Percentiles rank a stretch among this genome's conserved stretches.
These are phyloP conservation scores for Scheffersomyces stambukii DNA, from an alignment of 1,139 yeast genomes.

Conservation along the genomic window DNA sequence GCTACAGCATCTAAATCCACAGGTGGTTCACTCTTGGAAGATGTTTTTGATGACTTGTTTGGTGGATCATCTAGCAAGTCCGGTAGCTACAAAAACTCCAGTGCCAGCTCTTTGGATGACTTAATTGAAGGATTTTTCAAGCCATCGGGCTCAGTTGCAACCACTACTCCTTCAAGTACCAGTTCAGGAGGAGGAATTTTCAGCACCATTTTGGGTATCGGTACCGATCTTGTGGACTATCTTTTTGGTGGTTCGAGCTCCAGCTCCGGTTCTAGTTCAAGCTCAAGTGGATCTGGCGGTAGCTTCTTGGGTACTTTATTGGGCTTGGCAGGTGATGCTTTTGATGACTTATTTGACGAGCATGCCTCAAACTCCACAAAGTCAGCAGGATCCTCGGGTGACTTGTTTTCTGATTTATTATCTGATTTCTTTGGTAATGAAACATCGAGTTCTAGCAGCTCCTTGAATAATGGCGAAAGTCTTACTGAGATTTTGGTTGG, in stretches of 20 bases:
- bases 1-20: slow-evolving; percentile 9
- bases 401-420: slow-evolving; percentile 9
- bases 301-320: slow-evolving; percentile 4
- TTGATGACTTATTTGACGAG: slow-evolving; percentile 14
- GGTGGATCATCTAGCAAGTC: slow-evolving; percentile 10
- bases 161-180: slow-evolving; percentile 11
- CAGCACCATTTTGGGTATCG: slow-evolving; percentile 7
- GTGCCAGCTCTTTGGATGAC: slow-evolving; percentile 10
- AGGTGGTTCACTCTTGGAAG: slow-evolving; percentile 13
- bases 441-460: too few relatives aligned
- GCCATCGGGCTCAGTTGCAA: slow-evolving; percentile 7
- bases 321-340: slow-evolving; percentile 9
- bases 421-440: too few relatives aligned
- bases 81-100: slow-evolving; percentile 12
- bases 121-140: slow-evolving; percentile 14
- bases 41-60: slow-evolving; percentile 15
- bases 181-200: slow-evolving; percentile 10
- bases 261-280: too few relatives aligned
- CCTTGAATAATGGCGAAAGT: too few relatives aligned
- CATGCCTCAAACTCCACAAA: slow-evolving; percentile 9
- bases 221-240: slow-evolving; percentile 5
- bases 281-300: too few relatives aligned
- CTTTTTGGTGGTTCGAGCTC: slow-evolving; percentile 4
- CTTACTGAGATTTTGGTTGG: too few relatives aligned
- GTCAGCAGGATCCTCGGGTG: slow-evolving; percentile 12